phyloP scores from a whole-genome alignment of 441 rosid genomes.

The Gossypium davidsonii region DNA sequence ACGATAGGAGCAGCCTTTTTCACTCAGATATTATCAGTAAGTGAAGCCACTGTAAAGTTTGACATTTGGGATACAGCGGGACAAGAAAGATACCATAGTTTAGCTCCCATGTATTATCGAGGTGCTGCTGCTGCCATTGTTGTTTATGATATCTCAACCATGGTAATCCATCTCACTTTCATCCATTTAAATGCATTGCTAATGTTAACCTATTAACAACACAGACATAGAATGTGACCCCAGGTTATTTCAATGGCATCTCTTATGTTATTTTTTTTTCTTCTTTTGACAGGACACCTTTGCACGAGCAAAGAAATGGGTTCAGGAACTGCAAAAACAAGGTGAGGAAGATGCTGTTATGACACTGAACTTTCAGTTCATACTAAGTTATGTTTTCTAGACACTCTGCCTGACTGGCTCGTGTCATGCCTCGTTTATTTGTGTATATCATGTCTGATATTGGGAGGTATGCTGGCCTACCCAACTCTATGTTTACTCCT shows the following conservation, averaged over 20 bases:
- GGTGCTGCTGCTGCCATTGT: slow-evolving; percentile 45
- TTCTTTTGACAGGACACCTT: slow-evolving; percentile 42
- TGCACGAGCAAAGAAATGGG: slow-evolving; percentile 52
- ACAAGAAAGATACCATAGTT: slow-evolving; percentile 41
- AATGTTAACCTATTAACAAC: not conserved
- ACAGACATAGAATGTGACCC: not conserved
- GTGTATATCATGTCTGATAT: no score
- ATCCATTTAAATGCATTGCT: not conserved
- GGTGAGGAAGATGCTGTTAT: slow-evolving; percentile 23
- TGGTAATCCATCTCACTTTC: slow-evolving; percentile 14
- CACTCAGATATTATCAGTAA: slow-evolving; percentile 38
- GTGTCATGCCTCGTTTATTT: no score
- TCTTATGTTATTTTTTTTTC: not conserved
- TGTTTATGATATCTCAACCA: slow-evolving; percentile 38
- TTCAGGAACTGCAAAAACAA: slow-evolving; percentile 56
- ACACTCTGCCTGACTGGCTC: not conserved
- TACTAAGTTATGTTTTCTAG: not conserved
- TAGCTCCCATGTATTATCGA: slow-evolving; percentile 47
- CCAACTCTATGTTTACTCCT: not conserved
- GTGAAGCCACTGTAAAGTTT: slow-evolving; percentile 41
- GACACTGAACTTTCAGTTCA: not conserved
- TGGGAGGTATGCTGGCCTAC: no score
- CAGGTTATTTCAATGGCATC: not conserved
- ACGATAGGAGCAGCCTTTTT: slow-evolving; percentile 45
- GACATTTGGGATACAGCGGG: slow-evolving; percentile 52